Evolutionary conservation across 768 basidiomycete genomes (phyloP), one percentile per base, ranked within the genome.

Genomic region (Pleurotus djamor): DNA sequence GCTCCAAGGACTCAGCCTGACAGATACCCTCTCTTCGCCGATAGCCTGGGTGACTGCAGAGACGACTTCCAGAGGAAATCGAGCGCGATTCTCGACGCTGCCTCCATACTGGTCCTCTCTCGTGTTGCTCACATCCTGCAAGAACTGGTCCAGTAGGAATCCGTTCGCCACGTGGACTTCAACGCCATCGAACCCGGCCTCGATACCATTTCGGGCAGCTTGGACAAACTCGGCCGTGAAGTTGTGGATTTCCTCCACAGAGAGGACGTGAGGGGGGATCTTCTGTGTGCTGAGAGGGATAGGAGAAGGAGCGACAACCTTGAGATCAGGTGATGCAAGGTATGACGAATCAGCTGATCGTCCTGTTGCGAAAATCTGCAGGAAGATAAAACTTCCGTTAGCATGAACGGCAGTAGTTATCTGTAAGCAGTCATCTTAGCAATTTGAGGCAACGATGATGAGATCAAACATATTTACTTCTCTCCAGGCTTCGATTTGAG

Each of bases 21-120:
- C 72, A 0, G 72, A 84, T 1, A 81, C 76, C 16, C 76, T 76
- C 28, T 82, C 78, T 32, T 73, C 67, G 0, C 89, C 89, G 36
- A 90, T 70, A 0, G 80, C 79, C 0, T 75, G 66, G 2, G 71
- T 73, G 1, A 89, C 71, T 2, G 82, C 83, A 37, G 81, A 75
- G 6, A 84, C 67, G 44, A 87, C 73, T 60, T 87, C 83, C 7
- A 87, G 70, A 0, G 69, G 64, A 67, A 92, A 90, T 28, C 82
- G 75, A 0, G 77, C 72, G 4, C 91, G 75, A 58, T 81, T 83
- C 67, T 87, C 82, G 35, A 89, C 71, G 48, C 79, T 80, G 1
- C 90, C 90, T 0, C 90, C 90, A 69, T 87, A 92, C 48, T 78
- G 72, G 66, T 91, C 88, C 7, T 78, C 83, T 12, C 87, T 77